Evolutionary conservation across 257 asterid genomes (phyloP), one percentile per base, ranked within the genome.

Genomic region (Rehmannia glutinosa): DNA sequence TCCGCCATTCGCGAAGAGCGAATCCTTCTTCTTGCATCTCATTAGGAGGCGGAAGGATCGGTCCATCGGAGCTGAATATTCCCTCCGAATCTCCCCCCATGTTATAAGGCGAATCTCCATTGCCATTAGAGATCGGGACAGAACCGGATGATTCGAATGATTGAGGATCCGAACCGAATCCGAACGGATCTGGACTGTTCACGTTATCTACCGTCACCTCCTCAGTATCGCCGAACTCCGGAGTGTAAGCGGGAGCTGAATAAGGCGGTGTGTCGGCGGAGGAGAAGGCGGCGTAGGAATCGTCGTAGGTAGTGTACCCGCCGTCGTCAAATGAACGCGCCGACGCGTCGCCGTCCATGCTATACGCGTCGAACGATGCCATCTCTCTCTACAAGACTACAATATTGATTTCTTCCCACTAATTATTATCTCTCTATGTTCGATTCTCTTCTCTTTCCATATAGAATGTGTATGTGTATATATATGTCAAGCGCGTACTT

Each of bases 1-100:
- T 82, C 64, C 96, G 85, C 98, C 98, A 91, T 73, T 91, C 96
- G 12, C 92, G 91, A 76, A 91, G 90, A 56, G 86, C 96, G 63
- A 70, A 81, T 53, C 96, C 94, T 81, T 91, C 92, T 46, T 91
- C 98, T 13, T 76, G 94, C 95, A 89, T 84, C 71, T 87, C 91
- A 73, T 41, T 69, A 20, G 95, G 95, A 67, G 97, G 95, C 43
- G 91, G 97, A 39, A 92, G 97, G 39, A 87, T 68, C 53, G 97
- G 87, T 6, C 97, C 97, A 56, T 85, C 97, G 23, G 95, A 86
- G 76, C 87, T 84, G 78, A 89, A 92, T 21, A 91, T 35, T 19
- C 86, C 96, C 54, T 88, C 94, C 30, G 86, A 60, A 77, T 81
- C 95, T 1, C 75, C 84, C 73, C 77, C 87, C 25, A 71, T 15